Conservation (phyloP, 2,329 filamentous ascomycete genomes). For the Stagonosporopsis cucurbitacearum region DNA sequence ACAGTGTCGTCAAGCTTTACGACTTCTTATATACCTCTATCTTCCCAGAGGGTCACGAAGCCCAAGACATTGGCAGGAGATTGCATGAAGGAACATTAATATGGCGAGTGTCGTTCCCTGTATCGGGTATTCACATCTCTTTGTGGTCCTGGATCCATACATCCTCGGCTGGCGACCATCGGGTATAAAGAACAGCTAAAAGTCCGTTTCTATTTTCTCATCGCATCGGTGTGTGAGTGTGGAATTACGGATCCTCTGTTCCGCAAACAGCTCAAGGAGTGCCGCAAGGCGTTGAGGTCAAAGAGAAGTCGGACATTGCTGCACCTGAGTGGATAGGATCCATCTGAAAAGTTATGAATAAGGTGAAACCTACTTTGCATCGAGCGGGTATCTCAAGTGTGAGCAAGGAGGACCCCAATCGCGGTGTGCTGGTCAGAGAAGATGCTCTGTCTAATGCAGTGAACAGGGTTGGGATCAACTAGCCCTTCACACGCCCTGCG, state of each 20-base stretch:
- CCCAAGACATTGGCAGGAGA: too few relatives aligned
- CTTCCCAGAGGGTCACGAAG: too few relatives aligned
- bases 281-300: constrained; percentile 43
- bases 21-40: too few relatives aligned
- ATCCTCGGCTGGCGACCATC: constrained; percentile 70
- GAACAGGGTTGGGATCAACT: constrained; percentile 24
- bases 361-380: constrained; percentile 37
- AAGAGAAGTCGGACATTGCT: constrained; percentile 48
- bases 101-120: too few relatives aligned
- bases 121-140: constrained; percentile 66
- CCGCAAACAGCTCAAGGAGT: constrained; percentile 61
- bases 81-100: too few relatives aligned
- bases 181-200: constrained; percentile 66
- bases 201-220: constrained; percentile 38
- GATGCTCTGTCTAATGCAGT: constrained; percentile 29
- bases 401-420: constrained; percentile 26
- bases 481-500: not conserved
- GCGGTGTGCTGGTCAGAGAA: constrained; percentile 29
- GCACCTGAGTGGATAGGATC: constrained; percentile 35
- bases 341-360: constrained; percentile 28
- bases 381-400: constrained; percentile 33
- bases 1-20: too few relatives aligned
- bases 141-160: constrained; percentile 76
- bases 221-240: constrained; percentile 61
- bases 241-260: constrained; percentile 74